These are phyloP conservation scores for Cladophialophora exuberans DNA, from an alignment of 2,329 filamentous ascomycete genomes.

Conservation along the genomic window DNA sequence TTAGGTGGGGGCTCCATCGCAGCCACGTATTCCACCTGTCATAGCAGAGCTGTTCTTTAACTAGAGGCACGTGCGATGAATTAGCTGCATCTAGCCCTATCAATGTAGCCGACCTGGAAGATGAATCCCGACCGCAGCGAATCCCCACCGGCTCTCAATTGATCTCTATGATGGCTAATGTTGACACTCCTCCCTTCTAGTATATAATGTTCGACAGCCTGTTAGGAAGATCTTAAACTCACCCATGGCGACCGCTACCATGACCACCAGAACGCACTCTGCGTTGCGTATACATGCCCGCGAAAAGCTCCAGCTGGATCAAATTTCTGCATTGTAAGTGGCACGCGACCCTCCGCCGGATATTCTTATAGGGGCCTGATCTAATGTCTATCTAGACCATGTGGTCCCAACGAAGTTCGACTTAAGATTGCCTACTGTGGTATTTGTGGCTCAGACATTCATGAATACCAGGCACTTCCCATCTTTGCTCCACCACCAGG, in stretches of 20 bases:
- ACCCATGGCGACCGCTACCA: constrained; percentile 8
- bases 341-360: constrained; percentile 1
- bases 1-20: neutral
- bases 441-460: constrained; percentile 39
- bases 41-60: too few relatives aligned
- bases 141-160: neutral
- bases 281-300: constrained; percentile 6
- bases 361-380: neutral
- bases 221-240: neutral
- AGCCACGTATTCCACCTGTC: too few relatives aligned
- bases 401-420: constrained; percentile 14
- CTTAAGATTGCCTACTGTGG: constrained; percentile 31
- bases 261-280: constrained; percentile 7
- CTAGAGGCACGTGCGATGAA: neutral
- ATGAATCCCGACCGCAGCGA: constrained; percentile 10
- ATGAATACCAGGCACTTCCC: constrained; percentile 50
- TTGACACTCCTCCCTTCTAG: neutral
- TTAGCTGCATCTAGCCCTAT: neutral
- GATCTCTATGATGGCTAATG: neutral
- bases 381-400: constrained; percentile 7
- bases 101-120: constrained; percentile 8
- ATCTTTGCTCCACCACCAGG: constrained; percentile 49
- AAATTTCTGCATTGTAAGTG: constrained; percentile 2
- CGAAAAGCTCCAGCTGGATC: constrained; percentile 6
- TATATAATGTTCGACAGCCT: constrained; percentile 5